Evolutionary conservation across 2,329 filamentous ascomycete species (phyloP).

Genomic region (Neurospora crassa): DNA sequence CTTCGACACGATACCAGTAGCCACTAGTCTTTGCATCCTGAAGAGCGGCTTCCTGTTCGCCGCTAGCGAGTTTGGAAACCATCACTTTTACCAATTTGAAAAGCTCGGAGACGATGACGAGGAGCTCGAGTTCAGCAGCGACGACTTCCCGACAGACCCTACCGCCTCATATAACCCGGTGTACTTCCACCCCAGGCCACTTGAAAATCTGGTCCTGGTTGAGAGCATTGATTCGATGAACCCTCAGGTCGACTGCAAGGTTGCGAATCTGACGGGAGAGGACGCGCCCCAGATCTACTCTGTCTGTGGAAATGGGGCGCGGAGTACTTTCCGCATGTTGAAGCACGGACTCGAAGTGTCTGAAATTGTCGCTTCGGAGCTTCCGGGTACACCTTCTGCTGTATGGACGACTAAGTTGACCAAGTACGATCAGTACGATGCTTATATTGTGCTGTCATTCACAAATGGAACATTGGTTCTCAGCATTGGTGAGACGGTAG

Average conservation of each 20-base stretch:
- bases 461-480: constrained; percentile 83
- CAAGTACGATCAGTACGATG: constrained; percentile 74
- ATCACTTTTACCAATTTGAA: constrained; percentile 94
- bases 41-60: constrained; percentile 95
- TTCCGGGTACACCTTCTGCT: constrained; percentile 78
- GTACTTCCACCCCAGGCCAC: constrained; percentile 72
- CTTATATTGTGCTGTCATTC: constrained; percentile 92
- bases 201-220: constrained; percentile 75
- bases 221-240: constrained; percentile 85
- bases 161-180: constrained; percentile 62
- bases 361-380: constrained; percentile 88
- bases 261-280: constrained; percentile 82
- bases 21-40: constrained; percentile 79
- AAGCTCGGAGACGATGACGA: constrained; percentile 94
- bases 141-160: constrained; percentile 70
- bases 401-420: constrained; percentile 94
- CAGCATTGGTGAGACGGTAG: constrained; percentile 92
- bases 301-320: constrained; percentile 77
- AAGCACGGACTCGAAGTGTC: constrained; percentile 90
- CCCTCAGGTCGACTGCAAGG: constrained; percentile 81
- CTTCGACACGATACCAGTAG: constrained; percentile 90
- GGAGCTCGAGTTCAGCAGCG: constrained; percentile 76
- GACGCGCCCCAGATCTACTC: constrained; percentile 96
- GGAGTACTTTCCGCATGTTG: constrained; percentile 82
- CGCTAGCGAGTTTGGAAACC: constrained; percentile 85